Evolutionary conservation across 352 stramenopile species (phyloP).

Genomic region (Pythium grandisporangium): DNA sequence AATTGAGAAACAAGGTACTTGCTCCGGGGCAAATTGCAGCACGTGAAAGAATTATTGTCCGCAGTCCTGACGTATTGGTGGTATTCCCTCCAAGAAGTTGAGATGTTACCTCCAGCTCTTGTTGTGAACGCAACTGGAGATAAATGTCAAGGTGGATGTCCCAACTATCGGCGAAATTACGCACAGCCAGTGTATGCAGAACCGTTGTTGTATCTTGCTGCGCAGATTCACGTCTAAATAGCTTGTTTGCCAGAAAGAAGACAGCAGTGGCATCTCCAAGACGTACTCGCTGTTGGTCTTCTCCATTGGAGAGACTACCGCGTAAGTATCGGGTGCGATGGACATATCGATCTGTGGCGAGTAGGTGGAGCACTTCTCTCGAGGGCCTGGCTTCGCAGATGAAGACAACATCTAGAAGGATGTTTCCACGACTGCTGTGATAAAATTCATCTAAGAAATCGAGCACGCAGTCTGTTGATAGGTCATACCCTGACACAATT

Average conservation of each 20-base stretch:
- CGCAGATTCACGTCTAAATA: slow-evolving; percentile 9
- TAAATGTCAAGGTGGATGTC: slow-evolving; percentile 44
- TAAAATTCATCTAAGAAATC: slow-evolving; percentile 74
- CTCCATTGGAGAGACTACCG: slow-evolving; percentile 31
- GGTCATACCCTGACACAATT: slow-evolving; percentile 37
- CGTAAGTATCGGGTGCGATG: slow-evolving; percentile 36
- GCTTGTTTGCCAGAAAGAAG: slow-evolving; percentile 51
- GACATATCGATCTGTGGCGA: slow-evolving; percentile 38
- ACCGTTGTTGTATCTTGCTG: slow-evolving; percentile 48
- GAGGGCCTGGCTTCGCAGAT: slow-evolving; percentile 36
- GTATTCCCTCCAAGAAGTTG: slow-evolving; percentile 33
- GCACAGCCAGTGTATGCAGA: slow-evolving; percentile 43
- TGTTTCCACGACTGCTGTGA: slow-evolving; percentile 41
- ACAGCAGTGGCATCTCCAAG: slow-evolving; percentile 38
- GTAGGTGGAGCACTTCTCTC: slow-evolving; percentile 18
- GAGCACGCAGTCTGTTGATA: slow-evolving; percentile 28
- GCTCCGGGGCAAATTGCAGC: slow-evolving; percentile 41
- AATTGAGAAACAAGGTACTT: slow-evolving; percentile 54
- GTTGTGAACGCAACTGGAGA: slow-evolving; percentile 32
- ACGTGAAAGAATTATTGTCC: slow-evolving; percentile 47
- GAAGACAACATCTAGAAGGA: slow-evolving; percentile 59
- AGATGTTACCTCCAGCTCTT: slow-evolving; percentile 36
- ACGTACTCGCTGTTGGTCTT: slow-evolving; percentile 35
- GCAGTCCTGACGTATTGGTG: slow-evolving; percentile 28
- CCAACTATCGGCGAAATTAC: slow-evolving; percentile 45